phyloP scores from a whole-genome alignment of 768 basidiomycete species.

The Rhodosporidiobolus odoratus region DNA sequence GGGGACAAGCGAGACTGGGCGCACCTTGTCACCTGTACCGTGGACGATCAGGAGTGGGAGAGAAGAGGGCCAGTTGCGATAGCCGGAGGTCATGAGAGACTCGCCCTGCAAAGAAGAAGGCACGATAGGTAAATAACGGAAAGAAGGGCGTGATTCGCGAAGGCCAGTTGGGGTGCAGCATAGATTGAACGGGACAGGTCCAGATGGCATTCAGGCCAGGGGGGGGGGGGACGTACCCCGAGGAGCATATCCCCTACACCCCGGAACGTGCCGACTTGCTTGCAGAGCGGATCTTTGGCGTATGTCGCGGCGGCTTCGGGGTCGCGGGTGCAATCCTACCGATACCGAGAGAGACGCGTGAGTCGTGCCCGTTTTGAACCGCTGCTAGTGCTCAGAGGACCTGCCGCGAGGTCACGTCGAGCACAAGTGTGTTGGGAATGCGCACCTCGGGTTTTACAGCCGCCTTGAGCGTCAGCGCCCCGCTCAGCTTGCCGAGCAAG shows the following conservation, averaged over 20 bases:
- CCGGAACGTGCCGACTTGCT: constrained; percentile 30
- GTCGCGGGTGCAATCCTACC: constrained; percentile 35
- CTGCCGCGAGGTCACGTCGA: neutral
- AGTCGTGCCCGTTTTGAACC: neutral
- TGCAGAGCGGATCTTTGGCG: constrained; percentile 39
- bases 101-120: constrained; percentile 20
- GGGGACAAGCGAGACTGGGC: neutral
- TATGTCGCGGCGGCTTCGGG: constrained; percentile 21
- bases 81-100: constrained; percentile 14
- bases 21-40: constrained; percentile 35
- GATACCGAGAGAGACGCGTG: neutral
- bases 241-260: constrained; percentile 37
- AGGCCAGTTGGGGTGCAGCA: too few species aligned
- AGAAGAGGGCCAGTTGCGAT: constrained; percentile 21
- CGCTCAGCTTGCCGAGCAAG: constrained; percentile 22
- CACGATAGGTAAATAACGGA: neutral
- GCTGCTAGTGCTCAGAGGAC: neutral
- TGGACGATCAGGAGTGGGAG: constrained; percentile 39
- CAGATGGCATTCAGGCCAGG: too few species aligned
- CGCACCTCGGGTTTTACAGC: constrained; percentile 30
- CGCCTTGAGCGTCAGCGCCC: constrained; percentile 8
- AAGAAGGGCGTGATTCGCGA: neutral
- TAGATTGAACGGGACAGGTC: neutral
- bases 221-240: constrained; percentile 11
- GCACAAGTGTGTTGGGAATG: neutral